These are phyloP conservation scores for Starmerella apis DNA, from an alignment of 805 yeast species.

Conservation along the genomic window DNA sequence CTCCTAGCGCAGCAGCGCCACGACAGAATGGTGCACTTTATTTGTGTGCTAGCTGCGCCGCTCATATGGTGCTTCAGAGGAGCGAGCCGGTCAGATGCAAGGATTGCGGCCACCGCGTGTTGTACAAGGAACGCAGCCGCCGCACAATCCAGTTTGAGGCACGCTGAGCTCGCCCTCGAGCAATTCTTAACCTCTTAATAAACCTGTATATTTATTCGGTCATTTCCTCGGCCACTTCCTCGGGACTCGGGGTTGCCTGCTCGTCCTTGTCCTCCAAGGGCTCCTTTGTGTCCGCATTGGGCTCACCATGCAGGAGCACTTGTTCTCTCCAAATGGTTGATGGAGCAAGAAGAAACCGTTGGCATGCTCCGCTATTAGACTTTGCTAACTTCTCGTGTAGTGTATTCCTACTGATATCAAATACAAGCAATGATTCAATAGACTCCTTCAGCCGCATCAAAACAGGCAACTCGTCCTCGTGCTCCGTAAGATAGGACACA, in stretches of 20 bases:
- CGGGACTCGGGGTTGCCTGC: background rate
- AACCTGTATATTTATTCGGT: slow-evolving; percentile 2
- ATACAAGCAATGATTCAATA: slow-evolving; percentile 16
- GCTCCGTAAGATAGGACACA: slow-evolving; percentile 10
- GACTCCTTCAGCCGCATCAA: slow-evolving; percentile 10
- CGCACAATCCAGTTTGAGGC: slow-evolving; percentile 87
- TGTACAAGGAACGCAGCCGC: slow-evolving; percentile 94
- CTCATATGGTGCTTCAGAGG: slow-evolving; percentile 74
- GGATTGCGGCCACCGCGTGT: slow-evolving; percentile 96
- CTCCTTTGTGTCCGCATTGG: slow-evolving; percentile 3
- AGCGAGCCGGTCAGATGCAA: slow-evolving; percentile 97
- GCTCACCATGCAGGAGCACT: slow-evolving; percentile 19
- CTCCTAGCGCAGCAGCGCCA: slow-evolving; percentile 50
- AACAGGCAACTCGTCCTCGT: slow-evolving; percentile 12
- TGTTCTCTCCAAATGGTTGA: slow-evolving; percentile 18
- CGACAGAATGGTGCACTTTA: slow-evolving; percentile 80
- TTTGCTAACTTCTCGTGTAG: slow-evolving; percentile 12
- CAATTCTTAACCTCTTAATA: background rate
- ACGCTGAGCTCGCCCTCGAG: slow-evolving; percentile 36
- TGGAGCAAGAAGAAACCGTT: slow-evolving; percentile 15
- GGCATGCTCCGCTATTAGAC: slow-evolving; percentile 9
- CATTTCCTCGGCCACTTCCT: background rate
- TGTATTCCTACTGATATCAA: slow-evolving; percentile 18
- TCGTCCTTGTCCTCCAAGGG: background rate
- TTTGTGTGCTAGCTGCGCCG: slow-evolving; percentile 93